Percentiles rank a stretch among this genome's conserved stretches.
Conservation (phyloP, 495 filamentous ascomycete species). For the Aspergillus avenaceus region DNA sequence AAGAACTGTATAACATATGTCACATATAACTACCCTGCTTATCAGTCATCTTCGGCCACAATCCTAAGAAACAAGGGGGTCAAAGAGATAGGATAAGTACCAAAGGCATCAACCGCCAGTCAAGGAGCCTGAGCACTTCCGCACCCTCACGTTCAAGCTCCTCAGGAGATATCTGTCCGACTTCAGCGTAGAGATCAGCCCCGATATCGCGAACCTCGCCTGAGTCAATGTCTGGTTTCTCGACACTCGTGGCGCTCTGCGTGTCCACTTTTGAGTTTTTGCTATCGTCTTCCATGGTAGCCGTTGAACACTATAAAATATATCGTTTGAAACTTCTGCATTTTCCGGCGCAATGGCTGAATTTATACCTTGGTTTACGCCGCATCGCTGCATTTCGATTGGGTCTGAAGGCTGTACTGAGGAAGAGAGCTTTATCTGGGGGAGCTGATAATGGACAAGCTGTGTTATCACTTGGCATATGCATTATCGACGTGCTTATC, state of each 20-base stretch:
- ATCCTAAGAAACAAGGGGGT: not conserved
- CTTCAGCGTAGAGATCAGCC: conserved; percentile 28
- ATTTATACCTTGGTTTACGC: conserved; percentile 3
- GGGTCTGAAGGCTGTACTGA: not conserved
- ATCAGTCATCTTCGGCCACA: not conserved
- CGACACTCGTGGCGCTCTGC: conserved; percentile 5
- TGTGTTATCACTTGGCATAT: conserved; percentile 17
- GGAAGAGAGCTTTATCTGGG: not conserved
- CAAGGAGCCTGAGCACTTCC: conserved; percentile 28
- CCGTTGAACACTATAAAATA: not conserved
- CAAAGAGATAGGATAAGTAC: conserved; percentile 4
- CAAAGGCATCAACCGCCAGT: conserved; percentile 33
- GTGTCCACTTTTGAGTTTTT: conserved; percentile 20
- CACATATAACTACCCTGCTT: conserved; percentile 25
- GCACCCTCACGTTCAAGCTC: conserved; percentile 29
- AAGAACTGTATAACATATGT: conserved; percentile 37
- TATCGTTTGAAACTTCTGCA: not conserved
- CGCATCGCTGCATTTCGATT: not conserved
- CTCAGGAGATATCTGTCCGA: conserved; percentile 26
- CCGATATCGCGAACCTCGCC: conserved; percentile 27
- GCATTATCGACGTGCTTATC: not conserved
- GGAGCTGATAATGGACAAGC: conserved; percentile 2
- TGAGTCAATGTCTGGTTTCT: conserved; percentile 18
- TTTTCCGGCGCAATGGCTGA: too few relatives aligned
- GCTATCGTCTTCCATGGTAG: conserved; percentile 5